phyloP scores from a whole-genome alignment of 139 green algal species.

The Chlorella sp. region DNA sequence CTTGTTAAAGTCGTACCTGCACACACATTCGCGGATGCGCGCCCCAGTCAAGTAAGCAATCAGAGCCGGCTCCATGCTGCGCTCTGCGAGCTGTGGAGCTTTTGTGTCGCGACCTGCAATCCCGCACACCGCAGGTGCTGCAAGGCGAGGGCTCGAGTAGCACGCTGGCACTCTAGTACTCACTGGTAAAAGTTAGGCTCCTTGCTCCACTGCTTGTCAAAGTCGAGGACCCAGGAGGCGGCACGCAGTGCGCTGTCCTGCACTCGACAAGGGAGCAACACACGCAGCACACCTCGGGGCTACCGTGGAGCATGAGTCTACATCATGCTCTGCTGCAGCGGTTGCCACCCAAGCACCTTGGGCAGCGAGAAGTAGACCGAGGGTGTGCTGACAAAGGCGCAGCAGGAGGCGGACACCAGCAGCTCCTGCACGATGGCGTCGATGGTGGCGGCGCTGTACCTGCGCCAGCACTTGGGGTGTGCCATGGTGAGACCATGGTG shows the following conservation, averaged over 20 bases:
- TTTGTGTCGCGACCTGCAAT: no score
- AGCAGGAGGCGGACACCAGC: constrained; percentile 7
- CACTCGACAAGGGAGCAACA: no score
- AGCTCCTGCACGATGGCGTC: constrained; percentile 27
- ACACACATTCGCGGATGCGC: no score
- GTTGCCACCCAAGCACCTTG: constrained; percentile 29
- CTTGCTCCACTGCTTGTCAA: constrained; percentile 57
- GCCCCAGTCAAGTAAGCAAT: no score
- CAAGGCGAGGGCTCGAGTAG: no score
- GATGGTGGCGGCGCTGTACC: background rate
- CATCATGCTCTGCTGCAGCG: no score
- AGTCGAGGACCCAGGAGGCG: constrained; percentile 48
- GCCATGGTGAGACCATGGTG: background rate
- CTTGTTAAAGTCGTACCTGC: constrained; percentile 62
- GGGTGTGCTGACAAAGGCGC: constrained; percentile 57
- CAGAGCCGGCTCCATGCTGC: no score
- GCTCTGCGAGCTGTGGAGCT: no score
- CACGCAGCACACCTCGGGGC: no score
- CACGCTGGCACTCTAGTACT: no score
- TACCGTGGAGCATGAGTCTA: no score
- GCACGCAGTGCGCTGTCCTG: constrained; percentile 27
- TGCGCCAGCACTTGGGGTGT: constrained; percentile 11
- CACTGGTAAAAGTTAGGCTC: constrained; percentile 46
- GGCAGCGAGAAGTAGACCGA: constrained; percentile 56
- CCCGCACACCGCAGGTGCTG: no score